These are phyloP conservation scores for Dendrobium chrysotoxum DNA, from an alignment of 106 monocot genomes.

Conservation along the genomic window DNA sequence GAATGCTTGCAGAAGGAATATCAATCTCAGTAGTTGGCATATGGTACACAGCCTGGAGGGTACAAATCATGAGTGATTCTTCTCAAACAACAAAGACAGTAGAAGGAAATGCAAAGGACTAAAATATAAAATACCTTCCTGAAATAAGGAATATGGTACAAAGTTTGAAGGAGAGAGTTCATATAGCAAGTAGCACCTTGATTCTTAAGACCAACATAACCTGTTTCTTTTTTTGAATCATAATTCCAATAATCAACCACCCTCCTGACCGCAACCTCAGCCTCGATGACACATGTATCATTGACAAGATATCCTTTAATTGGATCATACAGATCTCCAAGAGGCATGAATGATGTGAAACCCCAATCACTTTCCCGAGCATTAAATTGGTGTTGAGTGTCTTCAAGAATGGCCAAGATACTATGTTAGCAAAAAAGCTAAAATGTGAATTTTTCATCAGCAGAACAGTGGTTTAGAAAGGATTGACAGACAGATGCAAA, in stretches of 20 bases:
- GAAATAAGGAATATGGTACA: slow-evolving; percentile 96
- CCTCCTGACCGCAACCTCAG: slow-evolving; percentile 87
- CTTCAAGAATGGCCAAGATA: slow-evolving; percentile 32
- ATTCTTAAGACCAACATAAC: slow-evolving; percentile 98
- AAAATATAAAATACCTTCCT: slow-evolving; percentile 61
- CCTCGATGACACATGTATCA: slow-evolving; percentile 87
- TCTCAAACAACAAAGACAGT: not conserved
- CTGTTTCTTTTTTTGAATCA: slow-evolving; percentile 98
- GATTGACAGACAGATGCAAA: not conserved
- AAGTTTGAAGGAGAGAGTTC: slow-evolving; percentile 99
- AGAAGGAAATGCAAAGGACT: not conserved
- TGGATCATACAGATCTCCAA: slow-evolving; percentile 85
- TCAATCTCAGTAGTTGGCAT: slow-evolving; percentile 91
- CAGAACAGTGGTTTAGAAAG: not conserved
- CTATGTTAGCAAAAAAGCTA: not conserved
- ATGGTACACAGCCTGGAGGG: slow-evolving; percentile 74
- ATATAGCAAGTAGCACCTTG: slow-evolving; percentile 99
- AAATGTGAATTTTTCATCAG: not conserved
- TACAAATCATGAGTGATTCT: not conserved
- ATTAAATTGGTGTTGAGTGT: slow-evolving; percentile 97
- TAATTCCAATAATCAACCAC: slow-evolving; percentile 93
- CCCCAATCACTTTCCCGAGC: slow-evolving; percentile 97
- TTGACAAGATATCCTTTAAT: slow-evolving; percentile 83
- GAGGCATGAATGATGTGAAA: slow-evolving; percentile 98
- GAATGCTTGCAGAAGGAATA: slow-evolving; percentile 79